Base-by-base conservation (phyloP, 75 land plant genomes). In the Adiantum capillusveneris region DNA sequence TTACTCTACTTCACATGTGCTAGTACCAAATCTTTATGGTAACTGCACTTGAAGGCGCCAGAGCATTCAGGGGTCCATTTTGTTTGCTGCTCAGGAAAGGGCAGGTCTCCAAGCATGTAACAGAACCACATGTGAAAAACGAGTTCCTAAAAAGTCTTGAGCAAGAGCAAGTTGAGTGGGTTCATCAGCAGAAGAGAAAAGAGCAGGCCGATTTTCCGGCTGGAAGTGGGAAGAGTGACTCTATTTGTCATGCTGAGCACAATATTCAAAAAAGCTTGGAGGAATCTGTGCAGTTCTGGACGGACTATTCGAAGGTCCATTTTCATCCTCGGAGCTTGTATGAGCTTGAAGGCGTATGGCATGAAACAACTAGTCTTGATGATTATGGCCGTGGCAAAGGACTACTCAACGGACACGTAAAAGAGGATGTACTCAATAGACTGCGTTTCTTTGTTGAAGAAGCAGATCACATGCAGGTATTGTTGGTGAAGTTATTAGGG, bases 381-480 rank as follows among this genome's bases (percentile, higher is more conserved):
- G 63, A 81, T 44, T 90, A 74, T 78, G 84, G 85, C 44, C 64
- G 57, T 72, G 98, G 98, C 45, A 87, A 48, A 68, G 96, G 85
- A 37, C 63, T 69, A 24, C 58, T 81, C 21, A 65, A 68, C 57
- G 69, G 72, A 56, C 48, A 44, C 13, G 73, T 69, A 24, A 62
- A 55, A 44, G 98, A 94, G 31, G 96, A 89, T 31, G 71, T 94
- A 19, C 64, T 53, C 65, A 81, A 90, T 17, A 76, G 88, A 57
- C 63, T 89, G 20, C 75, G 84, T 18, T 81, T 83, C 61, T 90
- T 94, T 75, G 80, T 84, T 57, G 96, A 94, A 75, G 91, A 90
- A 48, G 84, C 83, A 64, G 96, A 94, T 43, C 91, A 81, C 65
- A 72, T 90, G 45, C 98, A 94, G 96, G 98, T 90, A 48, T 9